These are phyloP conservation scores for Niveomyces coronatus DNA, from an alignment of 2,329 filamentous ascomycete genomes.

Conservation along the genomic window DNA sequence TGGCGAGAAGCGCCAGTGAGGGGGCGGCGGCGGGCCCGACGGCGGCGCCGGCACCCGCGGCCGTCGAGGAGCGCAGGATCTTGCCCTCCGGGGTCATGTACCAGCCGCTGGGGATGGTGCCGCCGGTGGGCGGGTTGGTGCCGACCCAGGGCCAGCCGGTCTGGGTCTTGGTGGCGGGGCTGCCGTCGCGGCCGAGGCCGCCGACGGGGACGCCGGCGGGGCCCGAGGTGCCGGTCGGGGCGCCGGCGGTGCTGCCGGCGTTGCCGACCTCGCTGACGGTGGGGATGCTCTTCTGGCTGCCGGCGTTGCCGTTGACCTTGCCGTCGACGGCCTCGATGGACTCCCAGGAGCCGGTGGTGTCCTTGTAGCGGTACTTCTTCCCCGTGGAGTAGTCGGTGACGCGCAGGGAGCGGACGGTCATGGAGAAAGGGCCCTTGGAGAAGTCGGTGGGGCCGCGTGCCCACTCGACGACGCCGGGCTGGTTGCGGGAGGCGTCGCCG, in stretches of 20 bases:
- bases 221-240: slow-evolving; percentile 50
- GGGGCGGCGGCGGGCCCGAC: slow-evolving; percentile 12
- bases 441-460: slow-evolving; percentile 81
- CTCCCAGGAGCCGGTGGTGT: slow-evolving; percentile 66
- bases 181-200: slow-evolving; percentile 50
- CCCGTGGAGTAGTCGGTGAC: slow-evolving; percentile 93
- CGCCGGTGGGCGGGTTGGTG: slow-evolving; percentile 39
- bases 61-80: slow-evolving; percentile 59
- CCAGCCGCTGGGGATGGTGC: slow-evolving; percentile 67
- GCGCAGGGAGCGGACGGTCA: slow-evolving; percentile 67
- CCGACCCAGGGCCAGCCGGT: slow-evolving; percentile 62
- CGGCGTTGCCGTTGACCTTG: slow-evolving; percentile 57
- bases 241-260: slow-evolving; percentile 54
- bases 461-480: slow-evolving; percentile 79
- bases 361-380: slow-evolving; percentile 70
- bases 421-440: slow-evolving; percentile 69
- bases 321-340: slow-evolving; percentile 79
- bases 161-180: slow-evolving; percentile 41
- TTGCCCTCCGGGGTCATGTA: slow-evolving; percentile 69
- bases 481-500: slow-evolving; percentile 66
- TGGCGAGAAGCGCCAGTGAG: slow-evolving; percentile 16
- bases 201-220: slow-evolving; percentile 62
- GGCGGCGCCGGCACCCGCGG: too few relatives aligned
- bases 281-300: slow-evolving; percentile 36
- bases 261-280: slow-evolving; percentile 45